Evolutionary conservation across 352 stramenopile genomes (phyloP), one percentile per base, ranked within the genome.

Genomic region (Aphanomyces euteiches): DNA sequence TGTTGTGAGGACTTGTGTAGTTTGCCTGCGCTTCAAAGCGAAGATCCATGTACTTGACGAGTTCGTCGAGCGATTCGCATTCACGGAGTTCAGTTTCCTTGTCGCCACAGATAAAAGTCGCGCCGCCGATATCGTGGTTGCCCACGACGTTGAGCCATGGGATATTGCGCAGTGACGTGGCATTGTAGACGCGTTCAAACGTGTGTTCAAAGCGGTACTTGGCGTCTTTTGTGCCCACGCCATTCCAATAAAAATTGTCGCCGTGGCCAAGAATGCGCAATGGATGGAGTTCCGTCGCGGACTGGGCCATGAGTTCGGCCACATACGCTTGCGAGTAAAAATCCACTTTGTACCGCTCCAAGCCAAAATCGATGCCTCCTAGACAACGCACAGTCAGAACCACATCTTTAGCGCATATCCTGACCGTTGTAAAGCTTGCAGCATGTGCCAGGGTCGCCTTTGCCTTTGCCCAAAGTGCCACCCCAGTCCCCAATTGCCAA

Each of bases 81-180:
- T 85, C 57, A 34, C 37, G 54, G 0, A 78, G 72, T 1, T 78
- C 77, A 17, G 72, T 47, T 7, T 77, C 79, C 5, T 59, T 41
- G 40, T 70, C 64, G 5, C 80, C 77, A 56, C 87, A 95, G n/a
- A 91, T 78, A 64, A 81, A 95, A 37, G 83, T 90, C 4, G 83
- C 81, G 5, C 87, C 87, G 53, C 87, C 85, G 43, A 93, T 92
- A 74, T 95, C 87, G 69, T 93, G 87, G 73, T 95, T 95, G 45
- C 87, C 87, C 74, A 92, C 80, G 45, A 93, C 84, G 40, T 89
- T 93, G n/a, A 93, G 76, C 87, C 85, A 83, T 34, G 77, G 77
- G 34, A 83, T 67, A 7, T 76, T 65, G 36, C 68, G 59, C 43
- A 83, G 72, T 10, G 70, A 40, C 47, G 61, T 59, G 6, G 73